Evolutionary conservation across 2,329 filamentous ascomycete species (phyloP).

Genomic region (Pseudocercospora crystallina): DNA sequence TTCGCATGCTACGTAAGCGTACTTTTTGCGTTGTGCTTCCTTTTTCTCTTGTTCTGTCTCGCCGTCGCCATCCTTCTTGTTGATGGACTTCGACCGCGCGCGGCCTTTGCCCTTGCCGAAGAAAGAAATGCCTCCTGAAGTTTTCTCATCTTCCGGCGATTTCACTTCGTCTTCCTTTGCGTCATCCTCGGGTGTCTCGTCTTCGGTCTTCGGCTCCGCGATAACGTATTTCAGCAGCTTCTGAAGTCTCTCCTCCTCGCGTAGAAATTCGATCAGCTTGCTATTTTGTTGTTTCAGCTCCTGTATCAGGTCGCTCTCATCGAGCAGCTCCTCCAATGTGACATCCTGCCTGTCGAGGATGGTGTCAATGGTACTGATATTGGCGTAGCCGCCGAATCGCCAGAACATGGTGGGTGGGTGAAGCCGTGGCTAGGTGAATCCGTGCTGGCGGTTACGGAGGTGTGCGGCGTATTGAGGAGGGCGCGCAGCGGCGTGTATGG

Average conservation of each 20-base stretch:
- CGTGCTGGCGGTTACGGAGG: conserved; percentile 11
- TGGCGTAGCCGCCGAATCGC: conserved; percentile 98
- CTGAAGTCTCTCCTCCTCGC: conserved; percentile 81
- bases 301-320: conserved; percentile 94
- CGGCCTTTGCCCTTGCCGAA: conserved; percentile 47
- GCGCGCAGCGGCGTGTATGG: conserved; percentile 12
- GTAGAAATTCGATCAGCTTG: conserved; percentile 93
- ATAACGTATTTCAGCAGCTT: conserved; percentile 88
- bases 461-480: conserved; percentile 1
- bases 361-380: conserved; percentile 92
- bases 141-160: conserved; percentile 51
- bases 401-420: conserved; percentile 81
- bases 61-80: conserved; percentile 39
- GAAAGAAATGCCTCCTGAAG: conserved; percentile 43
- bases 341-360: conserved; percentile 95
- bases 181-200: conserved; percentile 37
- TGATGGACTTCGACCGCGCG: conserved; percentile 45
- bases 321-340: conserved; percentile 89
- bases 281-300: conserved; percentile 98
- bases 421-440: conserved; percentile 10
- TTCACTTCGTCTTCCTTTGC: conserved; percentile 24
- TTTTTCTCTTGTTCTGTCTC: conserved; percentile 65
- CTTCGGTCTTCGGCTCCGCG: conserved; percentile 64
- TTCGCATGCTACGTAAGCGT: conserved; percentile 90
- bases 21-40: conserved; percentile 89